A percentile compares a stretch with the other conserved stretches of the same genome.
These are phyloP conservation scores for Akanthomyces muscarius DNA, from an alignment of 2,329 filamentous ascomycete genomes.

Conservation along the genomic window DNA sequence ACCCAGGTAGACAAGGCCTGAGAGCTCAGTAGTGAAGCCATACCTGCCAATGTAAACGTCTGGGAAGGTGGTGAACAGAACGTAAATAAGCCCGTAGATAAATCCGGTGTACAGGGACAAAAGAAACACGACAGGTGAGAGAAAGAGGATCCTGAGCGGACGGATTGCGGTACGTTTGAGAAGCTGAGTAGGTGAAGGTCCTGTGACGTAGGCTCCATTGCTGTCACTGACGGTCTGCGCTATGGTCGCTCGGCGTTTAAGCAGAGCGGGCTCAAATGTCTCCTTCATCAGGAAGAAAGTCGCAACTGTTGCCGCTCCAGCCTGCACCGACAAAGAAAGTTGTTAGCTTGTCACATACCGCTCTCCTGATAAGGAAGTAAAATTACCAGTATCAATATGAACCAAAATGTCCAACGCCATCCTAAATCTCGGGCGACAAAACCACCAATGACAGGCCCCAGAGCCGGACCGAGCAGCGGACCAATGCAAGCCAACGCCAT, in stretches of 20 bases:
- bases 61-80: slow-evolving; percentile 36
- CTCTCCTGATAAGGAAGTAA: neutral
- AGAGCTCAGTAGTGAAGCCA: slow-evolving; percentile 25
- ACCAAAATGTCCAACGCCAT: slow-evolving; percentile 49
- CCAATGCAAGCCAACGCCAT: slow-evolving; percentile 60
- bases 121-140: slow-evolving; percentile 52
- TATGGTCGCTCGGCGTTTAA: neutral
- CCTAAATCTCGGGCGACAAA: slow-evolving; percentile 44
- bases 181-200: no score
- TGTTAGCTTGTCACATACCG: no score
- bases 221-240: no score
- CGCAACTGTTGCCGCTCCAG: neutral
- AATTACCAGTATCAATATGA: slow-evolving; percentile 40
- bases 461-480: slow-evolving; percentile 52
- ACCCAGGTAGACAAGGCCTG: slow-evolving; percentile 46
- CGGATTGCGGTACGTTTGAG: slow-evolving; percentile 33
- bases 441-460: slow-evolving; percentile 36
- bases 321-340: no score
- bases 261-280: neutral
- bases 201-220: no score
- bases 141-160: slow-evolving; percentile 46
- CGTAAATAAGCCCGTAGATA: slow-evolving; percentile 34
- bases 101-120: slow-evolving; percentile 33
- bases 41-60: slow-evolving; percentile 34
- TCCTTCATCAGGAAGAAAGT: neutral